Evolutionary conservation across 1,284 basidiomycete genomes (phyloP), one percentile per base, ranked within the genome.

Genomic region (Macrocystidia cucumis): DNA sequence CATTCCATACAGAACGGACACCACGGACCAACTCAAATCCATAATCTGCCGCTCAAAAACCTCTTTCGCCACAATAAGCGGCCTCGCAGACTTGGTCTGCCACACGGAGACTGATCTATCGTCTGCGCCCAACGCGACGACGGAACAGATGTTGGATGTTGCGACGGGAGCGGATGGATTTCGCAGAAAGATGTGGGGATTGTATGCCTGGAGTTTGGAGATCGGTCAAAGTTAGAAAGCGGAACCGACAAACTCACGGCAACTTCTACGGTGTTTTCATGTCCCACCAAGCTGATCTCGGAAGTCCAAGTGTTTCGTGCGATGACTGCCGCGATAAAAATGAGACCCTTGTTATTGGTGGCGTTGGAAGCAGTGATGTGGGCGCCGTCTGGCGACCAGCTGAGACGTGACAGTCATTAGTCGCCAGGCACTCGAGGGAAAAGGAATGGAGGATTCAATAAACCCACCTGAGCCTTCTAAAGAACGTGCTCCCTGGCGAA

Each of bases 301-400:
- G 85, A 85, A 2, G 78, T 79, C 91, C 91, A 96, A 4, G 78
- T 71, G 32, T 82, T 80, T 20, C 95, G 72, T 4, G 88, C 83
- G 44, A 98, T 91, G 17, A 98, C 91, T 8, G 91, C 91, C 2
- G 93, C 92, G 32, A 97, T 95, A 56, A 98, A 99, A 5, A 98
- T 92, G 37, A 91, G 93, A 3, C 92, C 92, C 44, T 83, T 80
- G 48, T 87, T 87, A 56, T 96, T 98, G 47, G 93, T 98, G 2
- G 95, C 92, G 51, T 98, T 98, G 0, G 93, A 95, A 1, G 92
- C 87, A 3, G 93, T 91, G 43, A 99, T 88, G 52, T 96, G 90
- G 5, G 91, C 88, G n/a, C 96, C 96, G 56, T 98, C 96, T 2
- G 95, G 95, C 1, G 93, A 96, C 96, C 95, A 99, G 51, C 92